These are phyloP conservation scores for Globisporangium uncinulatum DNA, from an alignment of 352 stramenopile species.

Conservation along the genomic window DNA sequence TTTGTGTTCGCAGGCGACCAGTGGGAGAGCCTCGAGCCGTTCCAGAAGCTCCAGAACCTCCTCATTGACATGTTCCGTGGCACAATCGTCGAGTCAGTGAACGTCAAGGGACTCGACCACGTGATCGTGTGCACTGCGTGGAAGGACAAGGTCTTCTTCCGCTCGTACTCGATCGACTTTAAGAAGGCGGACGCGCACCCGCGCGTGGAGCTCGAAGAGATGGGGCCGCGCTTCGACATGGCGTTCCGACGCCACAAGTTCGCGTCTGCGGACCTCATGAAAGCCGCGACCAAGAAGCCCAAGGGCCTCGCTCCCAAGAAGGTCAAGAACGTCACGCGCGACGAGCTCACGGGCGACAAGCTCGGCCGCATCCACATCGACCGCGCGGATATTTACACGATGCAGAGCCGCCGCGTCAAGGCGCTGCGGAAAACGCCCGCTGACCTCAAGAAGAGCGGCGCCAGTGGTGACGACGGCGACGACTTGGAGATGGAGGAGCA, in stretches of 20 bases:
- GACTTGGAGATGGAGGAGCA: constrained; percentile 30
- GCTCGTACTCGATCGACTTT: constrained; percentile 95
- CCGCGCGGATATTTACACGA: constrained; percentile 96
- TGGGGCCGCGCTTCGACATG: constrained; percentile 89
- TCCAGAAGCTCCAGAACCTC: constrained; percentile 93
- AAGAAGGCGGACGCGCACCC: constrained; percentile 86
- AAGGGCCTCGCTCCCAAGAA: constrained; percentile 92
- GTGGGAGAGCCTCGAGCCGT: constrained; percentile 90
- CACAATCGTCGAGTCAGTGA: constrained; percentile 93
- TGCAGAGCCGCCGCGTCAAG: constrained; percentile 94
- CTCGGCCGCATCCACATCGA: constrained; percentile 98
- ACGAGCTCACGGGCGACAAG: constrained; percentile 97
- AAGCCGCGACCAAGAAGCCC: constrained; percentile 92
- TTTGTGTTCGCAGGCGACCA: constrained; percentile 95
- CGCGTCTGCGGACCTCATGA: constrained; percentile 93
- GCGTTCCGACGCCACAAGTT: constrained; percentile 93
- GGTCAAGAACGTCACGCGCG: constrained; percentile 97
- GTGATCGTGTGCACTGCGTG: constrained; percentile 96
- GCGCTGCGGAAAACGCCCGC: constrained; percentile 86
- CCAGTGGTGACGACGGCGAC: constrained; percentile 16
- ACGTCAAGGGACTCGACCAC: constrained; percentile 96
- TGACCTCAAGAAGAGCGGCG: constrained; percentile 60
- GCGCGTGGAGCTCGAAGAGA: constrained; percentile 86
- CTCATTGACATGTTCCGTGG: constrained; percentile 97
- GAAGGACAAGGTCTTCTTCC: constrained; percentile 91